phyloP scores from a whole-genome alignment of 768 basidiomycete genomes.

The Leucocoprinus birnbaumii region DNA sequence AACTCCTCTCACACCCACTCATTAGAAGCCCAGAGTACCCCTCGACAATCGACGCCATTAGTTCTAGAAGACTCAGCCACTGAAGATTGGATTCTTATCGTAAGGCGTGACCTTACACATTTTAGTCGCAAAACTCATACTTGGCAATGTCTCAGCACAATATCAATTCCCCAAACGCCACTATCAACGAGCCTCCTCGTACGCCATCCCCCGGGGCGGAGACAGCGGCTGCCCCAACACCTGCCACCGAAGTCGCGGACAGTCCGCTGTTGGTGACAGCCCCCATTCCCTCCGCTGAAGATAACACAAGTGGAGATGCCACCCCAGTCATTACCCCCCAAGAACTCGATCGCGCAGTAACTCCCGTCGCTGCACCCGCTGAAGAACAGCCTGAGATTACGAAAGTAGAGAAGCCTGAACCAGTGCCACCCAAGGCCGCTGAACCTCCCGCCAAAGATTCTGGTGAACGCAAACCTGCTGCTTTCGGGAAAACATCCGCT shows the following conservation, averaged over 20 bases:
- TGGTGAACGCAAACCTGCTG: background rate
- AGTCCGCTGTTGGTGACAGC: constrained; percentile 4
- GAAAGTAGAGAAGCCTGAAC: background rate
- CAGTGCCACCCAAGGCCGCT: background rate
- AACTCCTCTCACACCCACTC: background rate
- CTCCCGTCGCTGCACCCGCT: background rate
- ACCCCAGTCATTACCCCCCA: background rate
- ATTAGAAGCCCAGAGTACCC: background rate
- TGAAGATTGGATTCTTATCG: constrained; percentile 7
- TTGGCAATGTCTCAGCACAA: background rate
- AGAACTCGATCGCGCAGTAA: background rate
- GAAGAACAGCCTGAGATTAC: background rate
- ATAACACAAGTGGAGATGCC: background rate
- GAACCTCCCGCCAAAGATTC: background rate
- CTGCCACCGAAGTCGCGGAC: background rate
- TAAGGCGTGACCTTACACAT: background rate
- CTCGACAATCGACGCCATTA: background rate
- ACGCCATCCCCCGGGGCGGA: constrained; percentile 21
- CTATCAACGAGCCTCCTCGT: constrained; percentile 20
- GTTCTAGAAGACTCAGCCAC: background rate
- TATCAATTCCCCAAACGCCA: constrained; percentile 7
- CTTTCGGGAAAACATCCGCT: background rate
- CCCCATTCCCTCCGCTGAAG: background rate
- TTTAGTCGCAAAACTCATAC: no score
- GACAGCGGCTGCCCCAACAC: constrained; percentile 2